Evolutionary conservation across 805 yeast genomes (phyloP).

Genomic region (Starmera pachycereana): DNA sequence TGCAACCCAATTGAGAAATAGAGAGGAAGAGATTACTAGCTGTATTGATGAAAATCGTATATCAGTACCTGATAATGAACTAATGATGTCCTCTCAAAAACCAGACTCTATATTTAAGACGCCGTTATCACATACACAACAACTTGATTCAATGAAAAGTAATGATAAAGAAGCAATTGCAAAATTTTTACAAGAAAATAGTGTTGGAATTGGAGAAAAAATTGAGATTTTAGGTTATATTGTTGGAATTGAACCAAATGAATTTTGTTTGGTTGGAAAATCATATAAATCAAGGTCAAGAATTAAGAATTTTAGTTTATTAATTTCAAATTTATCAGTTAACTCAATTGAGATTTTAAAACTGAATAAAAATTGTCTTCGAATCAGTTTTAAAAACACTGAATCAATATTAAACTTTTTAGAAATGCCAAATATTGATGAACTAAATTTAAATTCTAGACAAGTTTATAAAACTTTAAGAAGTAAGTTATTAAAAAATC

Average conservation of each 20-base stretch:
- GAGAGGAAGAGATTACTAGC: no score
- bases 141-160: background rate
- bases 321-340: constrained; percentile 8
- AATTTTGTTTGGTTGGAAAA: constrained; percentile 6
- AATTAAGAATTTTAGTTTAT: constrained; percentile 7
- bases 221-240: constrained; percentile 6
- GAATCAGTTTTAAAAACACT: constrained; percentile 7
- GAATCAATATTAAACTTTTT: constrained; percentile 7
- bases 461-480: background rate
- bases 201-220: background rate
- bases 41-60: no score
- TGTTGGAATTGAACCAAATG: constrained; percentile 8
- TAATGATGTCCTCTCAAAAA: no score
- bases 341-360: background rate
- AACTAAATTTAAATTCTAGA: background rate
- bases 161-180: background rate
- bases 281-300: constrained; percentile 5
- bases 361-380: constrained; percentile 8
- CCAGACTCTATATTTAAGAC: background rate
- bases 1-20: no score
- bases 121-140: background rate
- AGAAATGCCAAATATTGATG: constrained; percentile 4
- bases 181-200: background rate
- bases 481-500: background rate
- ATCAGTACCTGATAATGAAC: no score